Percentiles rank a stretch among this genome's conserved stretches.
Evolutionary conservation across 2,329 filamentous ascomycete genomes (phyloP).

Genomic region (Hirsutella rhossiliensis): DNA sequence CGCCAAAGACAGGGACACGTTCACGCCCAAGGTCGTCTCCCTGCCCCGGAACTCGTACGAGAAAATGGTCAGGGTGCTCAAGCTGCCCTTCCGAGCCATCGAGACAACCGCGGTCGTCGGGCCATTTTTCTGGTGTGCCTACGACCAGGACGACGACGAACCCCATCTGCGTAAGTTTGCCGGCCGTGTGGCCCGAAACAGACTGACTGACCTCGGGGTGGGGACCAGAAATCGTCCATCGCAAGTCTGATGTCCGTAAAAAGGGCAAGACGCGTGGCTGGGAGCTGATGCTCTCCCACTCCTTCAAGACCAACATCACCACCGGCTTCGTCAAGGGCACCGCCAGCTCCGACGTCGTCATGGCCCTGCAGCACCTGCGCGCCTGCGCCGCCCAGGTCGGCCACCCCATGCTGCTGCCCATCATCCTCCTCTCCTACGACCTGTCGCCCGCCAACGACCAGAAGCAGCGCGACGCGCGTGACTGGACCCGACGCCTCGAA

Average conservation of each 20-base stretch:
- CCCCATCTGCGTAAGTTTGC: slow-evolving; percentile 39
- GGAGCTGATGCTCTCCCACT: slow-evolving; percentile 51
- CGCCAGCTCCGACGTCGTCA: slow-evolving; percentile 38
- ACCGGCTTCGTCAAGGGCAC: slow-evolving; percentile 52
- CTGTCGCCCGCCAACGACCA: slow-evolving; percentile 42
- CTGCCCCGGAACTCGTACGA: slow-evolving; percentile 37
- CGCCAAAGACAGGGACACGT: slow-evolving; percentile 45
- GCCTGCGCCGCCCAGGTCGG: slow-evolving; percentile 35
- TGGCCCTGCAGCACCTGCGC: slow-evolving; percentile 35
- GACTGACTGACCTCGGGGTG: neutral
- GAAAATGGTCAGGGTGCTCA: slow-evolving; percentile 41
- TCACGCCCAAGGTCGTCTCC: slow-evolving; percentile 41
- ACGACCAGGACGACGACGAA: slow-evolving; percentile 43
- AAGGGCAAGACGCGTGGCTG: slow-evolving; percentile 51
- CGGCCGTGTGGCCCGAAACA: neutral
- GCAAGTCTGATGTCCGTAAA: slow-evolving; percentile 55
- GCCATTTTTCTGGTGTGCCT: slow-evolving; percentile 49
- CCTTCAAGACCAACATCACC: slow-evolving; percentile 40
- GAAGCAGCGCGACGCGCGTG: slow-evolving; percentile 50
- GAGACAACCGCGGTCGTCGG: slow-evolving; percentile 48
- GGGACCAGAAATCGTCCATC: slow-evolving; percentile 43
- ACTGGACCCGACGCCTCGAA: slow-evolving; percentile 49
- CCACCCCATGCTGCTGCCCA: slow-evolving; percentile 47
- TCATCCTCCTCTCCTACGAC: slow-evolving; percentile 47
- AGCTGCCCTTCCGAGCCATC: slow-evolving; percentile 43